Evolutionary conservation across 2,329 filamentous ascomycete species (phyloP).

Genomic region (Talaromyces sp.): DNA sequence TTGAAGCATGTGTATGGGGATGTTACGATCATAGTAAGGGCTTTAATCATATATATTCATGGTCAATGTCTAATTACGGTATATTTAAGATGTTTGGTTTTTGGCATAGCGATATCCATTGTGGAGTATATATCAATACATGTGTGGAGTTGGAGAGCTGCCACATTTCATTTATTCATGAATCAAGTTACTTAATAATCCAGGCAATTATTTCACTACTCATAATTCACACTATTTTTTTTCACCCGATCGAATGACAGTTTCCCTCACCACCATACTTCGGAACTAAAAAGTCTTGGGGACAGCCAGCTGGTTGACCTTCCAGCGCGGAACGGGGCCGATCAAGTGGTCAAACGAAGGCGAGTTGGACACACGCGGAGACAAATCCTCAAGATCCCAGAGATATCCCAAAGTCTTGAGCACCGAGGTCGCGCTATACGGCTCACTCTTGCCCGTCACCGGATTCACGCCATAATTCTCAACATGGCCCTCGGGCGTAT

Average conservation of each 20-base stretch:
- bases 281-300: constrained; percentile 17
- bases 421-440: constrained; percentile 25
- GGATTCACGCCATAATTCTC: constrained; percentile 24
- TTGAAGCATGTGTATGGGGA: neutral
- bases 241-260: neutral
- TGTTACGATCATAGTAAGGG: neutral
- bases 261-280: neutral
- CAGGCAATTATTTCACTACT: neutral
- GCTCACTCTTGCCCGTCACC: constrained; percentile 17
- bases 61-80: neutral
- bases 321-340: constrained; percentile 7
- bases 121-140: neutral
- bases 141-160: neutral
- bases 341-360: constrained; percentile 27
- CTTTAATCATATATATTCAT: neutral
- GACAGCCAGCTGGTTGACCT: constrained; percentile 14
- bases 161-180: neutral
- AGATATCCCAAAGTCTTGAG: constrained; percentile 26
- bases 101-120: neutral
- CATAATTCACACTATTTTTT: neutral
- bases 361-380: constrained; percentile 23
- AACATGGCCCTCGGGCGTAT: constrained; percentile 17
- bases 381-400: constrained; percentile 25
- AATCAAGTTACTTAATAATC: neutral
- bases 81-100: neutral